A percentile compares a stretch with the other conserved stretches of the same genome.
phyloP scores from a whole-genome alignment of 768 basidiomycete genomes.

The Leccinum obscurum region DNA sequence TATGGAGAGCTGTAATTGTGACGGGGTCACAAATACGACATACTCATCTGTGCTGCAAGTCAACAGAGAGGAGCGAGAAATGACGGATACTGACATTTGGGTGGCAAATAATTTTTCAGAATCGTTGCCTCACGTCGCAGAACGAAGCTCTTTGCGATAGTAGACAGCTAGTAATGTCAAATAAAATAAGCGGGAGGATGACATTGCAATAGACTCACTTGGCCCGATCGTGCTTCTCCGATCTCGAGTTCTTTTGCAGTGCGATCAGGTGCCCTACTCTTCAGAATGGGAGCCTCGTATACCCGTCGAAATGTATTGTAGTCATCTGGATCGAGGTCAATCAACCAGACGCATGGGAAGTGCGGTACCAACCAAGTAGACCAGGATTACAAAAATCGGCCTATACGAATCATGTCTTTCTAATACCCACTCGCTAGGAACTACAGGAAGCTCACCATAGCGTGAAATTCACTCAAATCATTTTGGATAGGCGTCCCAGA shows the following conservation, averaged over 20 bases:
- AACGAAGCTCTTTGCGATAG: constrained; percentile 85
- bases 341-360: neutral
- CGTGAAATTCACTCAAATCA: constrained; percentile 91
- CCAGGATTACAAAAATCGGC: constrained; percentile 95
- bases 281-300: constrained; percentile 86
- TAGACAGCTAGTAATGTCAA: constrained; percentile 50
- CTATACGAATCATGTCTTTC: constrained; percentile 37
- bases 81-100: constrained; percentile 66
- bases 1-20: constrained; percentile 76
- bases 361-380: constrained; percentile 58
- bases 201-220: constrained; percentile 45
- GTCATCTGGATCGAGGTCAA: constrained; percentile 51
- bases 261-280: constrained; percentile 78
- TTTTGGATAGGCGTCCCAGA: constrained; percentile 99
- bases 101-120: constrained; percentile 81
- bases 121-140: constrained; percentile 85
- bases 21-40: constrained; percentile 94
- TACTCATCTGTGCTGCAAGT: constrained; percentile 74
- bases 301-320: constrained; percentile 74
- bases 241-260: constrained; percentile 69
- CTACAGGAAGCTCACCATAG: constrained; percentile 68
- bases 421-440: neutral
- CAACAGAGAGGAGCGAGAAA: constrained; percentile 1
- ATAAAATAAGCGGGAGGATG: constrained; percentile 3
- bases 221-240: constrained; percentile 74